Evolutionary conservation across 2,329 filamentous ascomycete species (phyloP).

Genomic region (Claviceps monticola): DNA sequence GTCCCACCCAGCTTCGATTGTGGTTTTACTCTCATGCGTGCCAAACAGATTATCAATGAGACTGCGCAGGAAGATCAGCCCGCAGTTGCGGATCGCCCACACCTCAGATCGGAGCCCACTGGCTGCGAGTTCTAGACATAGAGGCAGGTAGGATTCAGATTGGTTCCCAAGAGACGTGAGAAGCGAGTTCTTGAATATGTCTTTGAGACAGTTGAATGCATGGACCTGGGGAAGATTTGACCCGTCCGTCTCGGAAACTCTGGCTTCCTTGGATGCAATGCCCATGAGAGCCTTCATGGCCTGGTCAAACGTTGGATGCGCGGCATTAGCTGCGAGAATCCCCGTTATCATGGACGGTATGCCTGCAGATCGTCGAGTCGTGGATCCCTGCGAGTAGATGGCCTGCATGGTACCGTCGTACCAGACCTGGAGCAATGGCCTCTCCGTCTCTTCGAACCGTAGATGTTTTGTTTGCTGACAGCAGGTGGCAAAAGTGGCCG

Average conservation of each 20-base stretch:
- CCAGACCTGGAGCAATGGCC: constrained; percentile 49
- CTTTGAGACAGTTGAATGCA: constrained; percentile 84
- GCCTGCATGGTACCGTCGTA: constrained; percentile 58
- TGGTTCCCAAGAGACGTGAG: constrained; percentile 57
- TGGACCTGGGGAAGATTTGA: constrained; percentile 79
- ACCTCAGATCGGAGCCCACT: constrained; percentile 65
- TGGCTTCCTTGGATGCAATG: constrained; percentile 42
- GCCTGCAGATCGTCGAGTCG: constrained; percentile 82
- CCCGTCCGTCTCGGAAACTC: constrained; percentile 42
- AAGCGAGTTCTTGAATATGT: constrained; percentile 74
- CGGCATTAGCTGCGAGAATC: constrained; percentile 54
- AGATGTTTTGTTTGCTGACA: constrained; percentile 50
- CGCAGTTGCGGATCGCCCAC: constrained; percentile 93
- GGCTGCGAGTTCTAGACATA: constrained; percentile 66
- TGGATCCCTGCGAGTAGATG: constrained; percentile 63
- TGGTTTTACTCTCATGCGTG: constrained; percentile 54
- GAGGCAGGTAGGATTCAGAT: constrained; percentile 60
- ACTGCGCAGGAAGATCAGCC: constrained; percentile 74
- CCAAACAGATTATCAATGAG: constrained; percentile 69
- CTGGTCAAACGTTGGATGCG: constrained; percentile 45
- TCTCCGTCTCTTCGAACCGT: constrained; percentile 15
- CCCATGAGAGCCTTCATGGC: constrained; percentile 49
- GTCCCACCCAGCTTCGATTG: constrained; percentile 49
- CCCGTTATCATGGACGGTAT: constrained; percentile 78
- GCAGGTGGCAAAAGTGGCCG: constrained; percentile 71